Evolutionary conservation across 495 filamentous ascomycete species (phyloP), one percentile per base, ranked within the genome.

Genomic region (Xylona heveae): DNA sequence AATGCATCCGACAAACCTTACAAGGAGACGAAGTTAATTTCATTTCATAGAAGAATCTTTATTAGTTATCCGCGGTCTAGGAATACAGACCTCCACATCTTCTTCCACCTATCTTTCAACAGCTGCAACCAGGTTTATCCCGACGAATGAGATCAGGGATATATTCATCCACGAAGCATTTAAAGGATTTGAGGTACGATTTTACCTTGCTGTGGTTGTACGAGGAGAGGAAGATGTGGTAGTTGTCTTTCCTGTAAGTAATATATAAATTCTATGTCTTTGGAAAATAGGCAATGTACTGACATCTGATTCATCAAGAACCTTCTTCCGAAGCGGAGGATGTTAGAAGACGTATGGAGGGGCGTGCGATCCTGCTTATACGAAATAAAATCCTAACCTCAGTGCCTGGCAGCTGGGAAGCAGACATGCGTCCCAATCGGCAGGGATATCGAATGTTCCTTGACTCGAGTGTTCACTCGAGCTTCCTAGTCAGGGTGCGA

Each of bases 151-250:
- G 46, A 90, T 95, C 24, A 74, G 77, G 34, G 88, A 95, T 53
- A 74, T 95, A 35, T 64, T 93, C 35, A 78, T 99, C 28, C 81
- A 94, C 50, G 88, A 99, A 51, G 88, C 85, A 20, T 95, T 95
- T 54, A 68, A 68, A 37, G 85, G 88, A 24, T 90, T 92, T 47
- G 80, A 82, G 51, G 85, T 94, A 29, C 58, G 74, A 33, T 90
- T 81, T 48, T 92, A 92, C 50, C 57, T 99, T 9, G 69, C 74
- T 6, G 78, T 95, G 7, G 73, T 93, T 40, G 84, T 95, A 29
- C 78, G 91, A 45, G 85, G 77, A 23, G 88, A 95, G 54, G 68
- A 71, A 35, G 72, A 79, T 33, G 68, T 88, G 9, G 74, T 92
- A 6, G 85, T 99, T 19, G 82, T 95, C 3, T 99, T 95, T 50